Conservation (phyloP, 73 alveolate genomes). For the Durusdinium trenchii region DNA sequence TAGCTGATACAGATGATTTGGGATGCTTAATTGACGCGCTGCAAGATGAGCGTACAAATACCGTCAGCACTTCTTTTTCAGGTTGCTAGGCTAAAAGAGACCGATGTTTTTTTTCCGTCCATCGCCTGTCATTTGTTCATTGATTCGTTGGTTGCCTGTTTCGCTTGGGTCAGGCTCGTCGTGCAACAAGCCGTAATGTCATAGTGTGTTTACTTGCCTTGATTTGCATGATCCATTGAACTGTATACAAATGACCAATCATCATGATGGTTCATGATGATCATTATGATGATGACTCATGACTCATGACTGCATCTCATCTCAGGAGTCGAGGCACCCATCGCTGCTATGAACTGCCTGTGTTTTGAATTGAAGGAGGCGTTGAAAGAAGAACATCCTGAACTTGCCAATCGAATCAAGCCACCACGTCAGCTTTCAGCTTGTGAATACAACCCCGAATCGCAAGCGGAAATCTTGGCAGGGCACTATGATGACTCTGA, state of each 20-base stretch:
- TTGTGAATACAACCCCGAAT: not conserved
- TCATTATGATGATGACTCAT: not conserved
- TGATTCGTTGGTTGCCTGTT: not conserved
- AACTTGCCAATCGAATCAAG: not conserved
- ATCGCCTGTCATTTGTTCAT: not conserved
- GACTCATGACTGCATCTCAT: not conserved
- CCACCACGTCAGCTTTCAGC: not conserved
- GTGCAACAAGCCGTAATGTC: not conserved
- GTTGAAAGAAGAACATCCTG: not conserved
- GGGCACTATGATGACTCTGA: not conserved
- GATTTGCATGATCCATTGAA: not conserved
- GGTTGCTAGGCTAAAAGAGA: not conserved
- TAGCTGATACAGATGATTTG: not conserved
- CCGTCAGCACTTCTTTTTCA: not conserved
- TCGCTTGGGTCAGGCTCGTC: not conserved
- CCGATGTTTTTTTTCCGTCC: not conserved
- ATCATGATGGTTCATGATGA: not conserved
- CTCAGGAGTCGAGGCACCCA: conserved; percentile 30
- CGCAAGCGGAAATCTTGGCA: not conserved
- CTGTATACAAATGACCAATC: not conserved
- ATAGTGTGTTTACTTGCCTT: not conserved
- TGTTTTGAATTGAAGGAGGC: not conserved
- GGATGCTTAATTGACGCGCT: not conserved
- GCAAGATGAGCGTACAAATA: not conserved
- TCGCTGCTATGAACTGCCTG: not conserved